These are phyloP conservation scores for Simmondsia chinensis DNA, from an alignment of 148 eudicot species.

Conservation along the genomic window DNA sequence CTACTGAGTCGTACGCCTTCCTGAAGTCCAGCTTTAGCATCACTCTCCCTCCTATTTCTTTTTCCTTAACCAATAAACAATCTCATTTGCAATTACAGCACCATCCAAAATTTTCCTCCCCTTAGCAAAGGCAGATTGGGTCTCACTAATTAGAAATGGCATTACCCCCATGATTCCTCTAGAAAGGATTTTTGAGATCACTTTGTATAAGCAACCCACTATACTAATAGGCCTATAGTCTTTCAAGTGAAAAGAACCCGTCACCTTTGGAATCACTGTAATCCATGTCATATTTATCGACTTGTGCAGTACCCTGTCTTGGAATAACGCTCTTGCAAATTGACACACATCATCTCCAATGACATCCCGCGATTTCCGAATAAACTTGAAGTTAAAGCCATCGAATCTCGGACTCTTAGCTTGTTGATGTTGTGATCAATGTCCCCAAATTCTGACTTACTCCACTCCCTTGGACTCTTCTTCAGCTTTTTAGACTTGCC, in stretches of 20 bases:
- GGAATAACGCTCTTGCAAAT: too few relatives aligned
- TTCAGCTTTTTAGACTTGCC: too few relatives aligned
- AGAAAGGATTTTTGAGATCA: neutral
- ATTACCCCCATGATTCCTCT: neutral
- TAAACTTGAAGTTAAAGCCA: too few relatives aligned
- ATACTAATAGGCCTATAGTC: neutral
- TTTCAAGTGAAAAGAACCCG: neutral
- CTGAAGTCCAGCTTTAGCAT: too few relatives aligned
- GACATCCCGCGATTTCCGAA: too few relatives aligned
- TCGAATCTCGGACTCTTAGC: too few relatives aligned
- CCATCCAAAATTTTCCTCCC: neutral
- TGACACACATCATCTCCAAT: too few relatives aligned
- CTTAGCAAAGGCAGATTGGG: neutral
- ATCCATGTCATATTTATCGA: neutral
- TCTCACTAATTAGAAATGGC: neutral
- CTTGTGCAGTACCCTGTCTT: too few relatives aligned
- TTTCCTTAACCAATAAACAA: neutral
- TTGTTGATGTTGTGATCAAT: too few relatives aligned
- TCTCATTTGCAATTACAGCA: neutral
- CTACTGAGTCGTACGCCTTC: too few relatives aligned
- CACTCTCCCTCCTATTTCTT: neutral
- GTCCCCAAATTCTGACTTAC: too few relatives aligned
- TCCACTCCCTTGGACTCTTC: too few relatives aligned
- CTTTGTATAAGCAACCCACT: neutral
- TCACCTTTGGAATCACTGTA: neutral